phyloP scores from a whole-genome alignment of 108 stramenopile genomes.

The Cyclotella distinguenda region DNA sequence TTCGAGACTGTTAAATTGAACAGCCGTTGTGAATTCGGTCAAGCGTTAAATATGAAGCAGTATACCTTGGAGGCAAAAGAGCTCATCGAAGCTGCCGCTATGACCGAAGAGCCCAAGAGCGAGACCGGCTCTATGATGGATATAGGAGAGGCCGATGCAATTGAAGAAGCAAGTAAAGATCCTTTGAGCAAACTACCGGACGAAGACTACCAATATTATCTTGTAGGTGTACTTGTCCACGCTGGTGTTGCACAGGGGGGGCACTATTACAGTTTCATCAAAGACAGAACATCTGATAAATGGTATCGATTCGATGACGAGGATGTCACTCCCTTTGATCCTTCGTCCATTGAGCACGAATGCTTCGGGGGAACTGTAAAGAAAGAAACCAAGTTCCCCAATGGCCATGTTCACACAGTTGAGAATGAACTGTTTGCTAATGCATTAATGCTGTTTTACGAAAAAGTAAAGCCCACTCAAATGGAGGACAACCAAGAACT shows the following conservation, averaged over 20 bases:
- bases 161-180: constrained; percentile 37
- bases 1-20: constrained; percentile 99
- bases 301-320: constrained; percentile 99
- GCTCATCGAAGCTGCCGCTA: constrained; percentile 57
- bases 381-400: constrained; percentile 89
- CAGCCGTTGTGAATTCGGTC: constrained; percentile 91
- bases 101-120: constrained; percentile 36
- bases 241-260: constrained; percentile 98
- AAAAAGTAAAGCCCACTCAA: constrained; percentile 84
- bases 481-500: constrained; percentile 29
- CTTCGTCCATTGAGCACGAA: constrained; percentile 80
- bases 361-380: constrained; percentile 96
- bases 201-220: constrained; percentile 91
- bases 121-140: constrained; percentile 46
- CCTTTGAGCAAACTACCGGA: constrained; percentile 61
- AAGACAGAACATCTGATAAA: constrained; percentile 76
- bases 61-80: constrained; percentile 94
- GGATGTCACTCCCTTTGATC: constrained; percentile 95
- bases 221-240: constrained; percentile 94
- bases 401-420: constrained; percentile 86
- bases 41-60: constrained; percentile 91
- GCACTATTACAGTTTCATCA: constrained; percentile 97
- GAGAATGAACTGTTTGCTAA: constrained; percentile 95
- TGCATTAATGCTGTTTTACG: constrained; percentile 96
- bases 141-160: constrained; percentile 42